These are phyloP conservation scores for Euphorbia lathyris DNA, from an alignment of 345 rosid genomes.

Conservation along the genomic window DNA sequence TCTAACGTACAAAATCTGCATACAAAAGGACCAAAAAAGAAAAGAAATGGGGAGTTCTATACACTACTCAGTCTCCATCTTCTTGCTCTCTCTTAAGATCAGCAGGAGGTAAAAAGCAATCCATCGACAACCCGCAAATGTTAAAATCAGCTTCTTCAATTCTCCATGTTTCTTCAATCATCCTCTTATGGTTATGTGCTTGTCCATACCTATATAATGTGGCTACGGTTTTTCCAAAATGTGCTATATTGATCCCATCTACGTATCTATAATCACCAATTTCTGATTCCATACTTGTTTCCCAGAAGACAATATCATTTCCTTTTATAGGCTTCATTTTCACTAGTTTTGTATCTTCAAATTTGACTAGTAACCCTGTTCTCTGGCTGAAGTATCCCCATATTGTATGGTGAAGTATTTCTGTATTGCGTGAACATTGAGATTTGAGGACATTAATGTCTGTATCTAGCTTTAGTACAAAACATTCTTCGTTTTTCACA, in stretches of 20 bases:
- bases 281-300: constrained; percentile 65
- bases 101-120: constrained; percentile 82
- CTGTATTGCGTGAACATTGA: constrained; percentile 66
- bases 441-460: constrained; percentile 42
- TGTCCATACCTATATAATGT: constrained; percentile 66
- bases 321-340: constrained; percentile 51
- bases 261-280: constrained; percentile 61
- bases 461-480: constrained; percentile 70
- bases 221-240: constrained; percentile 60
- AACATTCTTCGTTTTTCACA: constrained; percentile 57
- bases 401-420: constrained; percentile 71
- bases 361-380: constrained; percentile 65
- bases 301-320: constrained; percentile 58
- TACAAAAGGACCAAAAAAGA: background rate
- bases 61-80: constrained; percentile 9
- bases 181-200: constrained; percentile 57
- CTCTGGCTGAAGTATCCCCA: constrained; percentile 96
- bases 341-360: constrained; percentile 72
- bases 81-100: constrained; percentile 60
- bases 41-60: background rate
- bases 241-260: constrained; percentile 71
- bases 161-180: constrained; percentile 82
- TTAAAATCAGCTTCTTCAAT: constrained; percentile 95
- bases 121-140: constrained; percentile 65
- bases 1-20: background rate